Conservation (phyloP, 2,329 filamentous ascomycete species). For the Arthrobotrys sinensis region DNA sequence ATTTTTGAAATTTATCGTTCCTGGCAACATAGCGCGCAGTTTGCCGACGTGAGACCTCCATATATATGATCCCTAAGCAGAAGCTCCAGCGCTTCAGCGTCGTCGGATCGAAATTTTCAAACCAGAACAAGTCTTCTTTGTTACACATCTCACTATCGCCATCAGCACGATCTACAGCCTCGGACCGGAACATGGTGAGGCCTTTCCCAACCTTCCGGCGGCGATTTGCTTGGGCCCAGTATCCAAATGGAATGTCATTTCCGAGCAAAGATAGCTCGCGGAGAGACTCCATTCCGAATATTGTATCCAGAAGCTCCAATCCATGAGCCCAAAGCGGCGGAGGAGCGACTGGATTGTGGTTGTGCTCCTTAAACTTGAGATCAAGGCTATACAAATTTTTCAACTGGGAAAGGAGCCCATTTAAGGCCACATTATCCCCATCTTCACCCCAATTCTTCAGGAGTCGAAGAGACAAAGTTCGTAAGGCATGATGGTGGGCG, state of each 20-base stretch:
- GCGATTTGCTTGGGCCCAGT: conserved; percentile 31
- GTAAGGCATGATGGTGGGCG: background rate
- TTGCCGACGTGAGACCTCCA: background rate
- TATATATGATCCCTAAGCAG: conserved; percentile 45
- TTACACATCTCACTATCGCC: conserved; percentile 3
- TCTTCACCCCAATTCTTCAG: background rate
- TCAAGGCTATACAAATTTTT: conserved; percentile 32
- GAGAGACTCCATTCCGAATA: conserved; percentile 34
- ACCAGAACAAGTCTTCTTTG: conserved; percentile 43
- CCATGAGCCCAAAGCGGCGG: conserved; percentile 1
- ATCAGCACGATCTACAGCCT: conserved; percentile 36
- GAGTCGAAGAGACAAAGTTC: conserved; percentile 30
- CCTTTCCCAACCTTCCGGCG: conserved; percentile 9
- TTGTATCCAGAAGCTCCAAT: conserved; percentile 24
- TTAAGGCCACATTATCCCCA: background rate
- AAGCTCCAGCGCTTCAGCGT: conserved; percentile 20
- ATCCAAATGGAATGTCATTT: conserved; percentile 39
- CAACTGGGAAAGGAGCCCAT: background rate
- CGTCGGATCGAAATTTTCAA: conserved; percentile 9
- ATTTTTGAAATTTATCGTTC: conserved; percentile 21
- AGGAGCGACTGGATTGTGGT: background rate
- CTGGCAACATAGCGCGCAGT: conserved; percentile 14
- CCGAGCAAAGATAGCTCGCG: conserved; percentile 30
- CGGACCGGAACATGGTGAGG: conserved; percentile 24
- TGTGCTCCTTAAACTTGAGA: conserved; percentile 17